Evolutionary conservation across 306 rosid genomes (phyloP).

Genomic region (Begonia masoniana): DNA sequence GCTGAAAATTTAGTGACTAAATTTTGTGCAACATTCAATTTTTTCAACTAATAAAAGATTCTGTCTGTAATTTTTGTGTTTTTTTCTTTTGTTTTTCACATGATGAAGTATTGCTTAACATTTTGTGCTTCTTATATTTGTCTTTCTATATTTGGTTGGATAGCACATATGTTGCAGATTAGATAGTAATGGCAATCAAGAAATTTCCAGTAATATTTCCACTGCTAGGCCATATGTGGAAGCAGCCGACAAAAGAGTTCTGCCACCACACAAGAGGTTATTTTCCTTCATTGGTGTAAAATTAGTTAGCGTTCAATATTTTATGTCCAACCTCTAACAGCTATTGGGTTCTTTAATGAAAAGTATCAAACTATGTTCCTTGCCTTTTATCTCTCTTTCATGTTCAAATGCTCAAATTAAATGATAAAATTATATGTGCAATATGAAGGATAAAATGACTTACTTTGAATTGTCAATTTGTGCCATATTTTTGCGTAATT

Average conservation of each 20-base stretch:
- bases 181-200: constrained; percentile 25
- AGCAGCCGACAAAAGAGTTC: constrained; percentile 23
- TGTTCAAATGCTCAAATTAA: too few relatives aligned
- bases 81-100: not conserved
- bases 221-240: constrained; percentile 17
- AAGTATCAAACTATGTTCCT: not conserved
- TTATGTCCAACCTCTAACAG: not conserved
- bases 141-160: constrained; percentile 1
- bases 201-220: constrained; percentile 18
- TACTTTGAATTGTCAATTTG: too few relatives aligned
- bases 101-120: not conserved
- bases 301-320: not conserved
- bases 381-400: too few relatives aligned
- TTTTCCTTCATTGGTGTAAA: not conserved
- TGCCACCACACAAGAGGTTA: constrained; percentile 29
- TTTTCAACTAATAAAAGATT: too few relatives aligned
- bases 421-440: too few relatives aligned
- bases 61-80: too few relatives aligned
- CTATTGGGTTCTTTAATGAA: not conserved
- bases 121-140: not conserved
- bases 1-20: too few relatives aligned
- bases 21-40: too few relatives aligned
- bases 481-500: not conserved
- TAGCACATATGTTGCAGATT: constrained; percentile 22
- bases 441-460: too few relatives aligned